Evolutionary conservation across 495 filamentous ascomycete species (phyloP).

Genomic region (Chlorociboria aeruginascens): DNA sequence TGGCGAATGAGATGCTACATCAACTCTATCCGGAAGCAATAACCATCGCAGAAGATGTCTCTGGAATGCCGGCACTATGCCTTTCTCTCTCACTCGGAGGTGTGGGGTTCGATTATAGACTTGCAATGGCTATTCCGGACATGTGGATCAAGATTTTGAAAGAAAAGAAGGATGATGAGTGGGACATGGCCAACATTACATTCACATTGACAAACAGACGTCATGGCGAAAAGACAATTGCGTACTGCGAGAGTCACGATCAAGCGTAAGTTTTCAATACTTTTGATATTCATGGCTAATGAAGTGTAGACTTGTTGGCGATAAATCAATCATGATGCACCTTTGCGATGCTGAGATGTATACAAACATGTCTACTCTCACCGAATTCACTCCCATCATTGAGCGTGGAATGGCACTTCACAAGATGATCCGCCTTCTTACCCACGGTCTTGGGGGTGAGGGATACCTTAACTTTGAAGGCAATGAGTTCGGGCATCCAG

Average conservation of each 20-base stretch:
- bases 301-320: constrained; percentile 68
- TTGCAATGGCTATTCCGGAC: constrained; percentile 96
- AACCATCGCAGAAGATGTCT: constrained; percentile 94
- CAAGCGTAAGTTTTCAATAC: constrained; percentile 65
- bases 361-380: constrained; percentile 87
- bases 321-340: constrained; percentile 95
- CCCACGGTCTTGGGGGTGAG: constrained; percentile 89
- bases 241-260: constrained; percentile 93
- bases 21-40: constrained; percentile 72
- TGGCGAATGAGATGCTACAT: constrained; percentile 96
- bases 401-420: constrained; percentile 84
- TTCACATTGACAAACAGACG: constrained; percentile 85
- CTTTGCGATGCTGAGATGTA: constrained; percentile 96
- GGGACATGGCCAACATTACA: constrained; percentile 79
- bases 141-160: constrained; percentile 99
- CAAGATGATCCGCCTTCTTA: constrained; percentile 94
- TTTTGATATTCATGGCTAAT: constrained; percentile 1
- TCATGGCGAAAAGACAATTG: constrained; percentile 96
- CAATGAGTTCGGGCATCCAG: constrained; percentile 97
- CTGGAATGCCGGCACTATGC: constrained; percentile 93
- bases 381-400: constrained; percentile 78
- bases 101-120: constrained; percentile 91
- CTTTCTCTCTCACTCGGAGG: constrained; percentile 75
- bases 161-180: constrained; percentile 81
- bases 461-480: constrained; percentile 98